phyloP scores from a whole-genome alignment of 345 rosid species.

The Hypericum perforatum region DNA sequence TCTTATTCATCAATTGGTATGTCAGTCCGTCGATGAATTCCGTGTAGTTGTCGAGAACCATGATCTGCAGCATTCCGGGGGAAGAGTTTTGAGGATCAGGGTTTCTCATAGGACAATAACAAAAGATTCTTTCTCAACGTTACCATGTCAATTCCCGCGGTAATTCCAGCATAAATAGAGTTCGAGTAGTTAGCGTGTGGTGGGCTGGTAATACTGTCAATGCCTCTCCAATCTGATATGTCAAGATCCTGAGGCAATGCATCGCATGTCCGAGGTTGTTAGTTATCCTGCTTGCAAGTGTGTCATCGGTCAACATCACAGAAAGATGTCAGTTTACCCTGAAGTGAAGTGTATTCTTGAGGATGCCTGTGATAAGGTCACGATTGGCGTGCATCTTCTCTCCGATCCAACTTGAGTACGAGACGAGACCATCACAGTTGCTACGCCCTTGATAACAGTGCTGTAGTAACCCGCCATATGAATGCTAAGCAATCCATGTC shows the following conservation, averaged over 20 bases:
- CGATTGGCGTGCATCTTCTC: conserved; percentile 7
- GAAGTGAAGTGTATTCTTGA: conserved; percentile 1
- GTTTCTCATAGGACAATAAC: too few species aligned
- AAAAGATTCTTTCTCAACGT: not conserved
- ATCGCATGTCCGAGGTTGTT: too few species aligned
- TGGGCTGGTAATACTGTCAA: conserved; percentile 9
- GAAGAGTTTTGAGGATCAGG: not conserved
- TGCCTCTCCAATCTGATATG: conserved; percentile 3
- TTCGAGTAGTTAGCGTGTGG: conserved; percentile 1
- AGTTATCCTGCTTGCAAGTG: too few species aligned
- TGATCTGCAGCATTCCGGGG: not conserved
- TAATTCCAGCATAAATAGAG: not conserved
- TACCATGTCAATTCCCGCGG: conserved; percentile 8
- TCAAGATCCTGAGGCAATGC: conserved; percentile 1
- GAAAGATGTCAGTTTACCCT: not conserved
- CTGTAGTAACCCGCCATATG: not conserved
- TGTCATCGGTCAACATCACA: too few species aligned
- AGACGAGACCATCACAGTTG: conserved; percentile 7
- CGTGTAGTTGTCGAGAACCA: conserved; percentile 5
- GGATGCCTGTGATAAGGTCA: conserved; percentile 1
- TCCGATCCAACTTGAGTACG: conserved; percentile 8
- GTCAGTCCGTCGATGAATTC: conserved; percentile 1
- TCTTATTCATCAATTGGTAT: conserved; percentile 1
- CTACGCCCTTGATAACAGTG: conserved; percentile 3
- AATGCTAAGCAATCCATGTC: not conserved